Conservation (phyloP, 1,284 basidiomycete genomes). For the Marasmius tenuissimus region DNA sequence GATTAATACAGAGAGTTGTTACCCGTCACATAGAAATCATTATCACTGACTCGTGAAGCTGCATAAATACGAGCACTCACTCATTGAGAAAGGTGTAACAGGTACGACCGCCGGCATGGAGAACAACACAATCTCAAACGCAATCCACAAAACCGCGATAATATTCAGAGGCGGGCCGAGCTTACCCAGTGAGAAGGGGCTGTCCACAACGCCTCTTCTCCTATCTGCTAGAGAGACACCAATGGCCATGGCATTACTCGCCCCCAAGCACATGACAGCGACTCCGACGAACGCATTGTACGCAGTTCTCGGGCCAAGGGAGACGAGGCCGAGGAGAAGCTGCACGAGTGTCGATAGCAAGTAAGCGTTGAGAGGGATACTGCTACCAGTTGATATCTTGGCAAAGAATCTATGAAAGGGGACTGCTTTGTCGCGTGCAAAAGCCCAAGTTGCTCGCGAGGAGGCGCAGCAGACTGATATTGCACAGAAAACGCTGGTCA, state of each 20-base stretch:
- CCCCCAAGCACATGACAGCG: constrained; percentile 53
- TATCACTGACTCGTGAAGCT: background rate
- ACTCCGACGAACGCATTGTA: constrained; percentile 60
- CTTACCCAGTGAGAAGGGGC: constrained; percentile 45
- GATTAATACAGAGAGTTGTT: too few species aligned
- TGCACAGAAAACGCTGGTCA: too few species aligned
- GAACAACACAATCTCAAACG: constrained; percentile 54
- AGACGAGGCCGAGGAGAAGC: constrained; percentile 54
- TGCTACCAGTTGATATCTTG: too few species aligned
- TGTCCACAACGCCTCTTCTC: constrained; percentile 37
- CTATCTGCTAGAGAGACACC: constrained; percentile 42
- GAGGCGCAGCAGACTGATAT: too few species aligned
- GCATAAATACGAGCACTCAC: constrained; percentile 29
- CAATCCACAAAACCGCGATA: constrained; percentile 46
- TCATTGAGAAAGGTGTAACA: constrained; percentile 46
- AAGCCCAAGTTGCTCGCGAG: too few species aligned
- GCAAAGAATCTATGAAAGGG: too few species aligned
- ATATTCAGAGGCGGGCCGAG: constrained; percentile 40
- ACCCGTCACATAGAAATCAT: too few species aligned
- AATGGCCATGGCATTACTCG: constrained; percentile 53
- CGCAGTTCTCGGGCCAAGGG: constrained; percentile 53
- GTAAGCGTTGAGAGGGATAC: constrained; percentile 58
- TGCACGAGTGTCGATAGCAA: constrained; percentile 55
- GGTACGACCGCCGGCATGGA: constrained; percentile 59
- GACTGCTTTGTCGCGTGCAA: too few species aligned